These are phyloP conservation scores for Aspergillus steynii DNA, from an alignment of 495 filamentous ascomycete species.

Conservation along the genomic window DNA sequence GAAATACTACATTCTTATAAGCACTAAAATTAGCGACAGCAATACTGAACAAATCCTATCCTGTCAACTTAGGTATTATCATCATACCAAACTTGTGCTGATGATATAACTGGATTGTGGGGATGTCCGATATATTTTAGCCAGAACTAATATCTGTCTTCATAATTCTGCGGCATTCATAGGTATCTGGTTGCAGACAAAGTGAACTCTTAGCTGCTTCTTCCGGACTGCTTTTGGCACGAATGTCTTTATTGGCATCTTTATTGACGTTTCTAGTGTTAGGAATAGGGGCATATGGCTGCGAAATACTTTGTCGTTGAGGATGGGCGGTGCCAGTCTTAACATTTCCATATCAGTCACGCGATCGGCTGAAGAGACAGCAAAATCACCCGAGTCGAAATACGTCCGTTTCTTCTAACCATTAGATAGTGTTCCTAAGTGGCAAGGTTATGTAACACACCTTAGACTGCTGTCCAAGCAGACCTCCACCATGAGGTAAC, in stretches of 20 bases:
- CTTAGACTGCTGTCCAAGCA: constrained; percentile 9
- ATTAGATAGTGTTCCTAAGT: constrained; percentile 3
- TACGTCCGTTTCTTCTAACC: constrained; percentile 22
- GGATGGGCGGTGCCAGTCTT: constrained; percentile 30
- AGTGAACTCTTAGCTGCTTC: constrained; percentile 1
- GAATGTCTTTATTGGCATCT: constrained; percentile 24
- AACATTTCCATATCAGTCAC: constrained; percentile 27
- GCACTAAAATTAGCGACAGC: background rate
- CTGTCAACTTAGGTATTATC: background rate
- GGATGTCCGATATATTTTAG: background rate
- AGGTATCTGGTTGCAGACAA: background rate
- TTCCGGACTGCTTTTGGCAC: background rate
- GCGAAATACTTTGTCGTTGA: constrained; percentile 28
- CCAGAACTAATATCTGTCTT: background rate
- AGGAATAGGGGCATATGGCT: constrained; percentile 30
- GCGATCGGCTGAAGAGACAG: constrained; percentile 26
- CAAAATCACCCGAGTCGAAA: constrained; percentile 35
- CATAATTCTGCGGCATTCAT: background rate
- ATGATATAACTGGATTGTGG: background rate
- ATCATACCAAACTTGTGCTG: background rate
- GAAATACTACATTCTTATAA: background rate
- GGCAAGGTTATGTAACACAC: constrained; percentile 1
- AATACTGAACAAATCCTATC: background rate
- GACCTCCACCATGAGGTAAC: constrained; percentile 15
- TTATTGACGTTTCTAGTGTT: constrained; percentile 25